Percentiles rank a stretch among this genome's conserved stretches.
Evolutionary conservation across 371 early-diverging fungal species (phyloP).

Genomic region (Mucor velutinosus): DNA sequence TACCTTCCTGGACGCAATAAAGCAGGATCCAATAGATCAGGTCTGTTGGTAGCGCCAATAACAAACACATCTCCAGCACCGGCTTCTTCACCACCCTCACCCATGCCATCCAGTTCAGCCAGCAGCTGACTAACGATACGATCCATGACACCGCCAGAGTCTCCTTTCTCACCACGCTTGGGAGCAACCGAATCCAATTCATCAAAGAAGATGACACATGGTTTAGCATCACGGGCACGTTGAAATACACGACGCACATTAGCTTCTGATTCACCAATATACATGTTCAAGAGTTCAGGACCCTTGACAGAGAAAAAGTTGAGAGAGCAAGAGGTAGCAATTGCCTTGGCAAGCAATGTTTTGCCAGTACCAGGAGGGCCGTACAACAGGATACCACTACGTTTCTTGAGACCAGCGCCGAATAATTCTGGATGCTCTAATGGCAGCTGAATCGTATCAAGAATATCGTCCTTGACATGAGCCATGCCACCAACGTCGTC

Average conservation of each 20-base stretch:
- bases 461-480: conserved; percentile 94
- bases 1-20: conserved; percentile 57
- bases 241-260: conserved; percentile 98
- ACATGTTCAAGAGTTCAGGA: conserved; percentile 91
- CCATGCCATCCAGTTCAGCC: conserved; percentile 95
- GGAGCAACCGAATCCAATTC: conserved; percentile 99
- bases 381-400: conserved; percentile 94
- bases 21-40: conserved; percentile 98
- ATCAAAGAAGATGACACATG: conserved; percentile 99
- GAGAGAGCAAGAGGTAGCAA: conserved; percentile 96
- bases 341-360: conserved; percentile 98
- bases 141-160: conserved; percentile 98
- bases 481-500: conserved; percentile 99
- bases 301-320: conserved; percentile 99
- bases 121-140: conserved; percentile 95
- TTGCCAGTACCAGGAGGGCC: conserved; percentile 99
- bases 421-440: conserved; percentile 97
- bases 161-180: conserved; percentile 95
- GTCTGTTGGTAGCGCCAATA: conserved; percentile 99
- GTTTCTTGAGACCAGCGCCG: conserved; percentile 95
- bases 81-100: conserved; percentile 47
- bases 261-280: conserved; percentile 96
- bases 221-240: conserved; percentile 96
- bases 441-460: conserved; percentile 98
- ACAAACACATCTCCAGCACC: conserved; percentile 95